Percentiles rank a stretch among this genome's conserved stretches.
Evolutionary conservation across 257 asterid genomes (phyloP).

Genomic region (Coffea eugenioides): DNA sequence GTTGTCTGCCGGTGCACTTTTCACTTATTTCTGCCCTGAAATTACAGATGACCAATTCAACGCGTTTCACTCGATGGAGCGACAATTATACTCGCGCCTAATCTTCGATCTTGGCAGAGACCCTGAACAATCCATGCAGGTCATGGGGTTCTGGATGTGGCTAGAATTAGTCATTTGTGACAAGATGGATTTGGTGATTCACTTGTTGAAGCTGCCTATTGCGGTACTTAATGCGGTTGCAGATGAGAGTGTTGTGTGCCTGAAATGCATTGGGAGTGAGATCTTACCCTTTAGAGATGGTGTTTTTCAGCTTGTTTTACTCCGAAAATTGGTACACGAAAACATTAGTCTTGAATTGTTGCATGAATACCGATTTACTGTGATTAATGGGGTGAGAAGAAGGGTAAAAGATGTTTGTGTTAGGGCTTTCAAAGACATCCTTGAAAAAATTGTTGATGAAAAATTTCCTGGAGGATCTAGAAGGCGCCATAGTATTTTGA

Average conservation of each 20-base stretch:
- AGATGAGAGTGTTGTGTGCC: conserved; percentile 43
- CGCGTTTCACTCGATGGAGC: conserved; percentile 47
- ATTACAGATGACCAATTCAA: conserved; percentile 50
- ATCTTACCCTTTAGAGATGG: neutral
- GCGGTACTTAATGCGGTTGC: conserved; percentile 17
- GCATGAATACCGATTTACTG: conserved; percentile 34
- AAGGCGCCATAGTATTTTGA: too few relatives aligned
- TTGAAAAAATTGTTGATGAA: neutral
- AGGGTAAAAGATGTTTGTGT: conserved; percentile 34
- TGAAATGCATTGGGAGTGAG: conserved; percentile 37
- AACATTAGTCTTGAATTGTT: conserved; percentile 28
- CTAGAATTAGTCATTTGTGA: conserved; percentile 34
- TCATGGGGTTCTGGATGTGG: conserved; percentile 60
- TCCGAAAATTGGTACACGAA: conserved; percentile 27
- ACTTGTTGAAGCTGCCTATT: conserved; percentile 37
- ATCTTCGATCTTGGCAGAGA: conserved; percentile 40
- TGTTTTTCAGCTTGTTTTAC: conserved; percentile 1
- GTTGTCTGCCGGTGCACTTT: neutral
- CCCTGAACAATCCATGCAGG: conserved; percentile 45
- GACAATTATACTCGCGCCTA: conserved; percentile 39
- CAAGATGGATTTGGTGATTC: conserved; percentile 21
- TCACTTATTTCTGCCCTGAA: conserved; percentile 1
- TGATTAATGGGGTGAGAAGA: conserved; percentile 25
- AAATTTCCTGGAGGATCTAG: neutral
- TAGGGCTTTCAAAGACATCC: conserved; percentile 48